Base-by-base conservation (phyloP, 768 basidiomycete species). In the Rhodosporidiobolus sp. region DNA sequence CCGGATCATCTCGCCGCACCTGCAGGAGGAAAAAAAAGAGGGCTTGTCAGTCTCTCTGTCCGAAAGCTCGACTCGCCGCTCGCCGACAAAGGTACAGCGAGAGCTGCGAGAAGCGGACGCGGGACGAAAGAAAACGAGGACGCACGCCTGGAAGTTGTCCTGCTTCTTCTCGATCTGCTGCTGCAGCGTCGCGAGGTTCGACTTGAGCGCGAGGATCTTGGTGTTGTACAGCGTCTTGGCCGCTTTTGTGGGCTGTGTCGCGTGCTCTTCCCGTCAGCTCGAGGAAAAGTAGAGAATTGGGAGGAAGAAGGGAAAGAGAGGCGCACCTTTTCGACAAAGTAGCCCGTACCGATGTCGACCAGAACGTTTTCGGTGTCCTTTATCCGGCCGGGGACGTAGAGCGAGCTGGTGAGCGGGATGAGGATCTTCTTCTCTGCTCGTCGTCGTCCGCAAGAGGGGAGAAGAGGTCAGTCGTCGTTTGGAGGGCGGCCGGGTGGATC, bases 271-370 rank as follows among this genome's bases (percentile, higher is more conserved):
- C n/a, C n/a, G n/a, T n/a, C n/a, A 14, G 34, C 4, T 50, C 30
- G 65, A 17, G n/a, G 34, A 17, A 45, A 5, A 30, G 48, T n/a
- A 65, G 30, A 17, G 34, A 43, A 53, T 6, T 32, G 22, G 45
- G 62, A 58, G 30, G 34, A 46, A 48, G 26, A 20, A 19, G 46
- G 50, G 5, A 32, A 20, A 7, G n/a, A 10, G 8, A 26, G 34
- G 74, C 83, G 55, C 58, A 92, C 96, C 86, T 98, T 99, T 82
- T 91, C 88, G 26, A 98, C 90, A 76, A 89, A 97, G 81, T 97
- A 99, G 0, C 96, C 95, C 0, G 95, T 98, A 2, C 96, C 96
- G 35, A 98, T 85, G 80, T 99, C 96, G 50, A 98, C 87, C 73
- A 98, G 88, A 58, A 99, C 94, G 76, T 92, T 86, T 56, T 93